These are phyloP conservation scores for Podospora comata DNA, from an alignment of 495 filamentous ascomycete genomes.

Conservation along the genomic window DNA sequence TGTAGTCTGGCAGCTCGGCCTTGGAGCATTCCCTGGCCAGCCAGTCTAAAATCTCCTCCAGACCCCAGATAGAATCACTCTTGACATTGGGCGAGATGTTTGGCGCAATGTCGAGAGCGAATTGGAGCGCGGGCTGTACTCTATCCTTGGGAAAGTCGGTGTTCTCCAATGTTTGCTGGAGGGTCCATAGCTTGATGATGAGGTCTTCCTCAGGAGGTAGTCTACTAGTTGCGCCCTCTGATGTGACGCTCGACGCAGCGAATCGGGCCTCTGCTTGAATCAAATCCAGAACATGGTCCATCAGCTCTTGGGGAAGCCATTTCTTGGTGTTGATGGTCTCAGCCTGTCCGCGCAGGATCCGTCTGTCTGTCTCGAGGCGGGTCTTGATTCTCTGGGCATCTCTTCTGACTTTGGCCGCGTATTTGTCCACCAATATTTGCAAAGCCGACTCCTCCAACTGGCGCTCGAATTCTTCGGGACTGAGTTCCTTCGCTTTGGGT, in stretches of 20 bases:
- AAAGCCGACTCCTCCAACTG: constrained; percentile 80
- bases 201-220: constrained; percentile 67
- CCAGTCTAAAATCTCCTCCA: constrained; percentile 87
- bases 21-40: constrained; percentile 66
- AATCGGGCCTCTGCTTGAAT: constrained; percentile 51
- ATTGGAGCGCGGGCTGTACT: constrained; percentile 62
- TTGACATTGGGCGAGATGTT: constrained; percentile 51
- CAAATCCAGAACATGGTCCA: constrained; percentile 67
- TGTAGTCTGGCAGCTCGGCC: constrained; percentile 70
- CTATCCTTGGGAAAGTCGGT: constrained; percentile 63
- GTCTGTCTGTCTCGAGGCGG: constrained; percentile 73
- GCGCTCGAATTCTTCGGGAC: constrained; percentile 78
- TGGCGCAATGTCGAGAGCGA: constrained; percentile 58
- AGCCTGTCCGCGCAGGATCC: constrained; percentile 71
- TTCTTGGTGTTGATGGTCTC: constrained; percentile 64
- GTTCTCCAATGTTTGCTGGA: constrained; percentile 64
- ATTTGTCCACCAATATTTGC: constrained; percentile 77
- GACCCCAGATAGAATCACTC: constrained; percentile 68
- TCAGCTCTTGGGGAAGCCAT: constrained; percentile 77
- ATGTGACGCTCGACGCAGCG: constrained; percentile 42
- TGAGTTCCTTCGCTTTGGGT: constrained; percentile 50
- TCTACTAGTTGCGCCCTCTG: constrained; percentile 39
- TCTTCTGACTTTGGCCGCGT: constrained; percentile 64
- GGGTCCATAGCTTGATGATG: constrained; percentile 71
- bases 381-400: constrained; percentile 65